phyloP scores from a whole-genome alignment of 2,329 filamentous ascomycete genomes.

The Pleurostoma richardsiae region DNA sequence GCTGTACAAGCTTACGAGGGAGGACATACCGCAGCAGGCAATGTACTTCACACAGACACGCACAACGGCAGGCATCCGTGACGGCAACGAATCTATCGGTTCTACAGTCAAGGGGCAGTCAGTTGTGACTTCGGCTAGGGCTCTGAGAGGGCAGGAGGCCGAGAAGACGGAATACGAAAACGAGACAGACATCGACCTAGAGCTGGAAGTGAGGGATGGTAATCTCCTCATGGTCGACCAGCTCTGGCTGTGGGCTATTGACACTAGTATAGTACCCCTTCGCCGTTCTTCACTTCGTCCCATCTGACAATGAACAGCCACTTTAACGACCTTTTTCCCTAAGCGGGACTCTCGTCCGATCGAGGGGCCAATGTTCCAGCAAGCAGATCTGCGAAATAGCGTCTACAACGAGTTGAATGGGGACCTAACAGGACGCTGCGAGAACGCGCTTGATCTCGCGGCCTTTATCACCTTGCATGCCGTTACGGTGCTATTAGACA shows the following conservation, averaged over 20 bases:
- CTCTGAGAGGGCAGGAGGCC: not conserved
- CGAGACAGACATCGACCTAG: conserved; percentile 17
- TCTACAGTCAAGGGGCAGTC: not conserved
- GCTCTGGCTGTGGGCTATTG: conserved; percentile 57
- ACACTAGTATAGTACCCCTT: conserved; percentile 35
- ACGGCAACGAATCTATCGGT: not conserved
- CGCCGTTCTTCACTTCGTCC: too few relatives aligned
- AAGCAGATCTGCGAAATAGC: conserved; percentile 58
- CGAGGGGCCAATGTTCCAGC: conserved; percentile 51
- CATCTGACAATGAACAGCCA: conserved; percentile 27
- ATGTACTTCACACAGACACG: not conserved
- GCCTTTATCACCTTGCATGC: conserved; percentile 58
- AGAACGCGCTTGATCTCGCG: conserved; percentile 57
- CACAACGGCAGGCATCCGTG: not conserved
- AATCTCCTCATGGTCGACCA: conserved; percentile 65
- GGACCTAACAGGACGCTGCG: conserved; percentile 56
- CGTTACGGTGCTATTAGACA: conserved; percentile 55
- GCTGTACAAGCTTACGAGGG: conserved; percentile 60
- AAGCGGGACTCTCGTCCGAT: conserved; percentile 48
- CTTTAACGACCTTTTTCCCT: conserved; percentile 49
- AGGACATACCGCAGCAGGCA: conserved; percentile 18
- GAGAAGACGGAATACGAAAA: conserved; percentile 19
- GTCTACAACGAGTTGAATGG: conserved; percentile 64
- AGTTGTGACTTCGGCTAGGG: not conserved
- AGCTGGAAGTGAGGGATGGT: conserved; percentile 29